phyloP scores from a whole-genome alignment of 371 early-diverging fungal species.

The Mortierella sp. region DNA sequence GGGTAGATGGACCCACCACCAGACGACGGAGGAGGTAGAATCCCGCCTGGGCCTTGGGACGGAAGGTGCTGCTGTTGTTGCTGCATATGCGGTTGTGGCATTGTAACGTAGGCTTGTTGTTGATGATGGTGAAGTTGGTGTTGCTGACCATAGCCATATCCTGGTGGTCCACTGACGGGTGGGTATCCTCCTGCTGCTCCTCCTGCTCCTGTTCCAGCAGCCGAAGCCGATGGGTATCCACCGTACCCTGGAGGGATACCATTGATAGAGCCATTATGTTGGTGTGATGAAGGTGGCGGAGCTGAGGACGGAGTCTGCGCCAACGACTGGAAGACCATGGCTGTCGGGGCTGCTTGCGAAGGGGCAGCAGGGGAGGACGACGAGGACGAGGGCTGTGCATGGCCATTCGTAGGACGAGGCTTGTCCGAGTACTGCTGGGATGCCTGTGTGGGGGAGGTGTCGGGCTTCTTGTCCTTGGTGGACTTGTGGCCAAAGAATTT shows the following conservation, averaged over 20 bases:
- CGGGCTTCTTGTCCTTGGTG: conserved; percentile 46
- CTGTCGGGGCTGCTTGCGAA: conserved; percentile 25
- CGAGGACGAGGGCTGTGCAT: conserved; percentile 10
- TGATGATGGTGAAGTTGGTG: conserved; percentile 25
- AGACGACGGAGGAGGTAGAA: conserved; percentile 39
- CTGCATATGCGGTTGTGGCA: conserved; percentile 35
- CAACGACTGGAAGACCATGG: conserved; percentile 47
- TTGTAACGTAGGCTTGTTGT: conserved; percentile 21
- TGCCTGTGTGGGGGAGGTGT: conserved; percentile 1
- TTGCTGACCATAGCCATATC: conserved; percentile 24
- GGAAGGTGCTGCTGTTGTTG: conserved; percentile 17
- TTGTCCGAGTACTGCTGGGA: conserved; percentile 9
- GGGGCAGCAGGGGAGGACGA: too few relatives aligned
- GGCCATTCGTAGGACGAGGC: conserved; percentile 35
- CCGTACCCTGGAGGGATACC: conserved; percentile 15
- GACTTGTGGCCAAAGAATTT: conserved; percentile 47
- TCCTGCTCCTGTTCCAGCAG: too few relatives aligned
- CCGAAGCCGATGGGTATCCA: conserved; percentile 19
- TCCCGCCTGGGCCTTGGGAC: too few relatives aligned
- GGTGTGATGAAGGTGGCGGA: background rate
- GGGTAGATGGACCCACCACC: conserved; percentile 31
- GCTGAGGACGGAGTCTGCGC: conserved; percentile 9
- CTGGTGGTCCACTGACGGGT: conserved; percentile 19
- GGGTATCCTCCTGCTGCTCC: conserved; percentile 35
- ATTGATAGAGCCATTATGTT: conserved; percentile 20